Base-by-base conservation (phyloP, 2,329 filamentous ascomycete genomes). In the Colletotrichum chlorophyti region DNA sequence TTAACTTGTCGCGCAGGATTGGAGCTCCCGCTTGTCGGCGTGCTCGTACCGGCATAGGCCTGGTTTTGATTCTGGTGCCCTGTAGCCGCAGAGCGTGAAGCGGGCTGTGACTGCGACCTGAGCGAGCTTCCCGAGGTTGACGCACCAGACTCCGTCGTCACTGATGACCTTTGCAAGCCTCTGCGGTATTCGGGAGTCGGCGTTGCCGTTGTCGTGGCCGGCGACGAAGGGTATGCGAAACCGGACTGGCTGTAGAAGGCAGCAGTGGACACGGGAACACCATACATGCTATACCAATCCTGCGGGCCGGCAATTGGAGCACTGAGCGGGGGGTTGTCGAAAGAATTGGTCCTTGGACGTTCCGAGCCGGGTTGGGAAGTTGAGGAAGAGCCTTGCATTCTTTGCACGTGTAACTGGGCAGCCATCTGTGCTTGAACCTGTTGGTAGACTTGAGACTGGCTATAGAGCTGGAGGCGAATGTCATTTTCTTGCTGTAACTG, bases 21-120 rank as follows among this genome's bases (percentile, higher is more conserved):
- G 21, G 43, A 37, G 21, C 32, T 57, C 11, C 38, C 19, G 8
- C 45, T 59, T 11, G 46, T 29, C 15, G 49, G 49, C 10, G 57
- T 42, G 40, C 52, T 55, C 7, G 46, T 52, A 9, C 59, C 59
- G 2, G 61, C 40, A 41, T 50, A 54, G n/a, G 40, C 53, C 41
- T 63, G 61, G 10, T 17, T 35, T 15, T 46, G 61, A 8, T 17
- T 35, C n/a, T 46, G 58, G 14, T 63, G 61, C 40, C 19, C 59
- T 10, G 54, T 31, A 9, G 55, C 34, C 6, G 42, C 54, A 10
- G 76, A 73, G 26, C 83, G 76, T 29, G 83, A 81, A 3, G 85
- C 85, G 21, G 86, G 86, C 67, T 88, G 86, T n/a, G 86, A 88
- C 67, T 89, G 86, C 23, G 86, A 89, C 62, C 86, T 79, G 60